Evolutionary conservation across 2,329 filamentous ascomycete genomes (phyloP).

Genomic region (Sporothrix globosa): DNA sequence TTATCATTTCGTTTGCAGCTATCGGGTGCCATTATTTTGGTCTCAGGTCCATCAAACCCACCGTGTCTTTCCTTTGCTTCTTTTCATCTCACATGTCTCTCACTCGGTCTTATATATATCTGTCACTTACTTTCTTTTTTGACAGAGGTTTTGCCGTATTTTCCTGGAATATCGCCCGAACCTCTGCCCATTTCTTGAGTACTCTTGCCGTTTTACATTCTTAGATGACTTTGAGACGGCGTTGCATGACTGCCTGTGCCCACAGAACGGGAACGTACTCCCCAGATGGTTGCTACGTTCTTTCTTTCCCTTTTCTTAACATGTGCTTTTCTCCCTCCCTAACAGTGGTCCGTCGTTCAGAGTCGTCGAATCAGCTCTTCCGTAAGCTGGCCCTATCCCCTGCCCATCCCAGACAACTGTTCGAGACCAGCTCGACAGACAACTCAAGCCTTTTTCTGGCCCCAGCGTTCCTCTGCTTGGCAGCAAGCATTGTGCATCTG

Average conservation of each 20-base stretch:
- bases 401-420: slow-evolving; percentile 22
- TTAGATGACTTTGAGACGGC: background rate
- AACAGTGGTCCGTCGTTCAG: too few species aligned
- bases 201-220: background rate
- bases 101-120: slow-evolving; percentile 2
- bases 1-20: slow-evolving; percentile 1
- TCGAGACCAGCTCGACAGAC: slow-evolving; percentile 1
- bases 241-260: background rate
- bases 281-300: background rate
- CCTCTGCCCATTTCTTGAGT: background rate
- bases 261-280: background rate
- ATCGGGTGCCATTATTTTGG: background rate
- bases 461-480: slow-evolving; percentile 12
- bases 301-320: background rate
- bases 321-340: too few species aligned
- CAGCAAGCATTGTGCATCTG: background rate
- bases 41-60: background rate
- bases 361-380: too few species aligned
- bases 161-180: background rate
- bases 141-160: background rate
- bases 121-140: slow-evolving; percentile 1
- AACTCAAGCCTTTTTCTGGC: slow-evolving; percentile 13
- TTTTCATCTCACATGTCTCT: slow-evolving; percentile 14
- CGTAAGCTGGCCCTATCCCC: background rate
- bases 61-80: background rate